Base-by-base conservation (phyloP, 257 asterid species). In the Petrea volubilis region DNA sequence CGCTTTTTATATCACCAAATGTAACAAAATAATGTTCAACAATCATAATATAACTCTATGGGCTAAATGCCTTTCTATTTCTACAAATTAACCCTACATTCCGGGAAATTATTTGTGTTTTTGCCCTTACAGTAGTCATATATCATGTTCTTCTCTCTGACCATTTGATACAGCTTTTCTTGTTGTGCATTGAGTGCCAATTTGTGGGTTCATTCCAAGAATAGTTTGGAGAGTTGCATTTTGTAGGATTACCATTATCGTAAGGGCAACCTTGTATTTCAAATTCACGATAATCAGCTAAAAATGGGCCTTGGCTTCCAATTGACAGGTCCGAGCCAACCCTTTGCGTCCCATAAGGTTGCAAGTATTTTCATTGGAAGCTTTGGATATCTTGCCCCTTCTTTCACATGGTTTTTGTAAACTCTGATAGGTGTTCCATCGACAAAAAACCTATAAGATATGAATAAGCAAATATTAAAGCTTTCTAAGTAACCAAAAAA, bases 341-440 rank as follows among this genome's bases (percentile, higher is more conserved):
- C 34, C 1, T 71, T n/a, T 8, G 5, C 50, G 9, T 73, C 64
- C 71, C 77, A 72, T 9, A 72, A 4, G 9, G 18, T 38, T 14
- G 51, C 77, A 2, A 28, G 60, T 6, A 57, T 31, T 10, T 20
- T 11, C 78, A 64, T 64, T 17, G 72, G 57, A 1, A 5, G 6
- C 2, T 11, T 63, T 0, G 77, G 77, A 43, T 9, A n/a, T n/a
- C n/a, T n/a, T n/a, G n/a, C n/a, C n/a, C n/a, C n/a, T n/a, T n/a
- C n/a, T n/a, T n/a, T n/a, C 14, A 1, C 2, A 9, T 52, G 0
- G 29, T 64, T 55, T 3, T 73, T 56, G 29, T 40, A 64, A 15
- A 64, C 64, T 31, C 72, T 53, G 0, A 73, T 31, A 0, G 78
- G 78, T 41, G 21, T n/a, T 41, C 6, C 29, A 43, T 73, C 60